phyloP scores from a whole-genome alignment of 805 yeast species.

The Kluyveromyces aestuarii region DNA sequence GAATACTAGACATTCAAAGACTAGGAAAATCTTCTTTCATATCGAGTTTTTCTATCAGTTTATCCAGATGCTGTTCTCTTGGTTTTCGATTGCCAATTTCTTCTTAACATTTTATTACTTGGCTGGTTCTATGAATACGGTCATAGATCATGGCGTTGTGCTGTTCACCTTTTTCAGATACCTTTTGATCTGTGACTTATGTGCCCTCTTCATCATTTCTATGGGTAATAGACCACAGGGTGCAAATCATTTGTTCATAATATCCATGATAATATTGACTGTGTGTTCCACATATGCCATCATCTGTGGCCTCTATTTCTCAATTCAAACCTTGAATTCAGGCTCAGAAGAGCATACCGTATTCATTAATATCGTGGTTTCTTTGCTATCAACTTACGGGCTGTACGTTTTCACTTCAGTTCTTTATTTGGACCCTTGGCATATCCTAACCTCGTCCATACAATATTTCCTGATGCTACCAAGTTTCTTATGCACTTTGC shows the following conservation, averaged over 20 bases:
- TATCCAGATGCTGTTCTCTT: slow-evolving; percentile 69
- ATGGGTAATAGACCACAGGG: slow-evolving; percentile 99
- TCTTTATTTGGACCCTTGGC: slow-evolving; percentile 94
- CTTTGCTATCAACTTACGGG: slow-evolving; percentile 87
- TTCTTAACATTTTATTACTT: slow-evolving; percentile 87
- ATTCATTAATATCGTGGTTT: slow-evolving; percentile 70
- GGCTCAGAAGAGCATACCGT: slow-evolving; percentile 35
- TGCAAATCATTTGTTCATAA: slow-evolving; percentile 67
- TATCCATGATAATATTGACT: slow-evolving; percentile 63
- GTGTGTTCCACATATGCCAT: slow-evolving; percentile 76
- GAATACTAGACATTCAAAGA: slow-evolving; percentile 73
- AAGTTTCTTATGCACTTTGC: slow-evolving; percentile 83
- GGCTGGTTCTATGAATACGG: slow-evolving; percentile 65
- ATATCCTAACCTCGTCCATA: slow-evolving; percentile 71
- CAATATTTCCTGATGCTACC: slow-evolving; percentile 90
- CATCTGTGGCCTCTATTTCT: slow-evolving; percentile 74
- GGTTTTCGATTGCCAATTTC: slow-evolving; percentile 88
- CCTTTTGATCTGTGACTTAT: slow-evolving; percentile 68
- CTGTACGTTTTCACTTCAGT: slow-evolving; percentile 74
- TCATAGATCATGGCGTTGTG: slow-evolving; percentile 65
- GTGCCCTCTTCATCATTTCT: slow-evolving; percentile 84
- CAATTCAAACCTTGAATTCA: slow-evolving; percentile 43
- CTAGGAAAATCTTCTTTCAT: slow-evolving; percentile 76
- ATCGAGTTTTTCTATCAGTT: slow-evolving; percentile 86
- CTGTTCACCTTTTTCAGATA: slow-evolving; percentile 82